Evolutionary conservation across 352 stramenopile genomes (phyloP).

Genomic region (Pythium pyrilobum): DNA sequence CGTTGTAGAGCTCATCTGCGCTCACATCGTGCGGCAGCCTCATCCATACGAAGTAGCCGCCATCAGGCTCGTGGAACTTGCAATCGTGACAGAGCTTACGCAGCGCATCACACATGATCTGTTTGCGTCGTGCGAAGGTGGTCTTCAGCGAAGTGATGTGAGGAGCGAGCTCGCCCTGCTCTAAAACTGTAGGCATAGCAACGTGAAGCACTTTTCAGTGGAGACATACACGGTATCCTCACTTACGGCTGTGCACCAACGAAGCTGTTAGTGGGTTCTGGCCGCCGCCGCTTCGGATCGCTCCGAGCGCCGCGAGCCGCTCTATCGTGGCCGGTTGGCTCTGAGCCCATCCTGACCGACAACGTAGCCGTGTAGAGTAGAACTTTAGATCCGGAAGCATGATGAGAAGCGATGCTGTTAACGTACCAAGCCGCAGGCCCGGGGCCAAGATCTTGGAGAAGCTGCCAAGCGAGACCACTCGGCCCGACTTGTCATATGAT

Average conservation of each 20-base stretch:
- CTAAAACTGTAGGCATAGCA: slow-evolving; percentile 36
- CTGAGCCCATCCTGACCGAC: slow-evolving; percentile 44
- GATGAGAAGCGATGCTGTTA: neutral
- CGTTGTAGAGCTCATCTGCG: slow-evolving; percentile 40
- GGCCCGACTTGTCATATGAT: slow-evolving; percentile 55
- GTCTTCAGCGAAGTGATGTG: slow-evolving; percentile 43
- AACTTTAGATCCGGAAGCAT: too few relatives aligned
- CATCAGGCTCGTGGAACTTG: slow-evolving; percentile 53
- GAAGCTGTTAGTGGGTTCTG: slow-evolving; percentile 88
- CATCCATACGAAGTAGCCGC: slow-evolving; percentile 85
- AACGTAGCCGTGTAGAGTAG: neutral
- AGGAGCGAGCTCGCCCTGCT: slow-evolving; percentile 40
- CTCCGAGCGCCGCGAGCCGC: slow-evolving; percentile 55
- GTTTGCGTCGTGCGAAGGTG: slow-evolving; percentile 40
- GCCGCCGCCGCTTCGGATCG: slow-evolving; percentile 86
- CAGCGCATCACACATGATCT: slow-evolving; percentile 41
- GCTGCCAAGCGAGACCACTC: slow-evolving; percentile 84
- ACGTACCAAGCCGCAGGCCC: slow-evolving; percentile 83
- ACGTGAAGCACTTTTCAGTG: slow-evolving; percentile 10
- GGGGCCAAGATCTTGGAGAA: slow-evolving; percentile 95
- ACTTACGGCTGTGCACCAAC: slow-evolving; percentile 70
- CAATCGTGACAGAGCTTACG: slow-evolving; percentile 33
- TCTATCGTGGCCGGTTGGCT: slow-evolving; percentile 55
- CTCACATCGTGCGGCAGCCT: slow-evolving; percentile 47
- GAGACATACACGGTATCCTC: slow-evolving; percentile 1